phyloP scores from a whole-genome alignment of 169 alveolate genomes.

The Plasmodium ovale region DNA sequence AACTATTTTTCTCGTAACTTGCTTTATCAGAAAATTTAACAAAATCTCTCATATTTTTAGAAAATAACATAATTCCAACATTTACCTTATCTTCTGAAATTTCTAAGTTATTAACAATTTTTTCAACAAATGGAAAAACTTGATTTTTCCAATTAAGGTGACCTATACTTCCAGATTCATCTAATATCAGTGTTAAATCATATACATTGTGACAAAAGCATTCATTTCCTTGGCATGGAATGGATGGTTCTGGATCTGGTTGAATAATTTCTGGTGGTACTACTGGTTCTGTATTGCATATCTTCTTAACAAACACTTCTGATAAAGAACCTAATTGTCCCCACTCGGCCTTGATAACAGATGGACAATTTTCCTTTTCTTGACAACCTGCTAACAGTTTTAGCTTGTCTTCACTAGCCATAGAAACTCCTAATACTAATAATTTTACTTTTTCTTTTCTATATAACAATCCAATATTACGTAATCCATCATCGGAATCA shows the following conservation, averaged over 20 bases:
- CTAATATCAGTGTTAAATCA: slow-evolving; percentile 63
- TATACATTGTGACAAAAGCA: slow-evolving; percentile 49
- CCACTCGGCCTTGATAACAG: slow-evolving; percentile 60
- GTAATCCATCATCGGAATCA: slow-evolving; percentile 24
- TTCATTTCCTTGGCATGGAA: slow-evolving; percentile 49
- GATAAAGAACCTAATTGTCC: slow-evolving; percentile 16
- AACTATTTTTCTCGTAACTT: slow-evolving; percentile 30
- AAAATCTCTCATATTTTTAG: slow-evolving; percentile 48
- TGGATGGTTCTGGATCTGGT: slow-evolving; percentile 12
- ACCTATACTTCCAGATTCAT: slow-evolving; percentile 71
- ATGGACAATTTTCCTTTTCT: slow-evolving; percentile 22
- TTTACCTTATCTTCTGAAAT: slow-evolving; percentile 30
- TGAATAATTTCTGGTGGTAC: slow-evolving; percentile 22
- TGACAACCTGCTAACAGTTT: slow-evolving; percentile 35
- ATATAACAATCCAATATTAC: slow-evolving; percentile 34
- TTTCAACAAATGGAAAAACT: slow-evolving; percentile 27
- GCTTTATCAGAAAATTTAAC: slow-evolving; percentile 52
- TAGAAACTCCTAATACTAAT: slow-evolving; percentile 58
- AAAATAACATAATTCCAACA: slow-evolving; percentile 54
- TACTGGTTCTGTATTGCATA: slow-evolving; percentile 45
- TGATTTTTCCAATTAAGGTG: slow-evolving; percentile 33
- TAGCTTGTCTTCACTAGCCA: slow-evolving; percentile 52
- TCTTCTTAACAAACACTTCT: slow-evolving; percentile 19
- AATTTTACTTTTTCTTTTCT: slow-evolving; percentile 55
- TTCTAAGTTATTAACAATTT: slow-evolving; percentile 20